These are phyloP conservation scores for Mortierella sp. DNA, from an alignment of 371 early-diverging fungal species.

Conservation along the genomic window DNA sequence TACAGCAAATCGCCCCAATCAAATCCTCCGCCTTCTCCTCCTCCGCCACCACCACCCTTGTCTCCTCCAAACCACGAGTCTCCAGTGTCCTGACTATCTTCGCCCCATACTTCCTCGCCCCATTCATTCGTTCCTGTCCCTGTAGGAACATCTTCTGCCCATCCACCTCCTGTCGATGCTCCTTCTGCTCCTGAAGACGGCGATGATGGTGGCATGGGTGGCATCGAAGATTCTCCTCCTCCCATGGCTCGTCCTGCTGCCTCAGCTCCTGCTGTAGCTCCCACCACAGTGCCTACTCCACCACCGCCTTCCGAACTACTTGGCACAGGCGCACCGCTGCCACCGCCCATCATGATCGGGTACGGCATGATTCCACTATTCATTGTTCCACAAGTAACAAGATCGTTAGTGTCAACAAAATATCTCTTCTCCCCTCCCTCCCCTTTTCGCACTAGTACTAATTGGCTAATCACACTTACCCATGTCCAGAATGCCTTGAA, in stretches of 20 bases:
- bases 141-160: conserved; percentile 29
- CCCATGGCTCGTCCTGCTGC: conserved; percentile 19
- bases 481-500: conserved; percentile 77
- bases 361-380: conserved; percentile 46
- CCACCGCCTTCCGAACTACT: conserved; percentile 38
- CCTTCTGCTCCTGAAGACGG: conserved; percentile 3
- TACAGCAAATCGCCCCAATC: conserved; percentile 41
- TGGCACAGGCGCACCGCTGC: conserved; percentile 36
- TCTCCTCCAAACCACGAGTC: conserved; percentile 39
- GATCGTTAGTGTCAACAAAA: background rate
- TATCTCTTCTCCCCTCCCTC: too few relatives aligned
- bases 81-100: conserved; percentile 26
- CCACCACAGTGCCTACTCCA: conserved; percentile 30
- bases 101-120: conserved; percentile 48
- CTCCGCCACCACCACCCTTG: conserved; percentile 16
- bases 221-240: conserved; percentile 11
- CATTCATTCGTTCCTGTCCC: conserved; percentile 32
- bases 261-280: conserved; percentile 21
- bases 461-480: conserved; percentile 51
- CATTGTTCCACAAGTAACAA: background rate
- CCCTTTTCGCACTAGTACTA: too few relatives aligned
- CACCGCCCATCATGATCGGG: conserved; percentile 43
- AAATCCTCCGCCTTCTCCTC: conserved; percentile 27
- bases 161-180: background rate
- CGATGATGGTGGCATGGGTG: conserved; percentile 27